These are phyloP conservation scores for Drechslerella coelobrocha DNA, from an alignment of 2,329 filamentous ascomycete genomes.

Conservation along the genomic window DNA sequence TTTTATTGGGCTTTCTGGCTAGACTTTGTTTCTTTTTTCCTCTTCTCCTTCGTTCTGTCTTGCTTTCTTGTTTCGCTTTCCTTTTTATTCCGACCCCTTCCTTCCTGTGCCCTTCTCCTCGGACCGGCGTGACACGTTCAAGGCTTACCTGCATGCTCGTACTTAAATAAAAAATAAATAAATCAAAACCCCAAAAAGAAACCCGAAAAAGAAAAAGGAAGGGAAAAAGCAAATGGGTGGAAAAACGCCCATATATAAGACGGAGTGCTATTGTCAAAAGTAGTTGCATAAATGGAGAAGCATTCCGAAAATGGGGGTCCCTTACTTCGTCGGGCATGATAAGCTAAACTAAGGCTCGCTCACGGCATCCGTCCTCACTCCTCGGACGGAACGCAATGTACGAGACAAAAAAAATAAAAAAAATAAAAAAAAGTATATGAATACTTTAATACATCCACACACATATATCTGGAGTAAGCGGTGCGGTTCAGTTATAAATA, in stretches of 20 bases:
- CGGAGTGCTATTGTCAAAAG: background rate
- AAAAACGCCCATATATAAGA: background rate
- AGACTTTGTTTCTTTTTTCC: background rate
- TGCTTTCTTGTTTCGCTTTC: background rate
- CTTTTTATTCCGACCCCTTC: background rate
- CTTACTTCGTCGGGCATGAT: constrained; percentile 9
- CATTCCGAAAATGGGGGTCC: constrained; percentile 17
- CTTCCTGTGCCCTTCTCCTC: no score
- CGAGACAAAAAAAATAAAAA: background rate
- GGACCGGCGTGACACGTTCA: constrained; percentile 1
- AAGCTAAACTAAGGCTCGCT: background rate
- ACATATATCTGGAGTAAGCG: no score
- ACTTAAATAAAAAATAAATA: no score
- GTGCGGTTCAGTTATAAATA: no score
- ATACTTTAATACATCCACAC: no score
- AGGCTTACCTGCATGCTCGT: no score
- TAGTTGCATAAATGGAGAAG: constrained; percentile 6
- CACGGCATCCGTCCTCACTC: background rate
- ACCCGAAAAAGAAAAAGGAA: no score
- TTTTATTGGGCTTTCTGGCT: background rate
- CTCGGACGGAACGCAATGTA: background rate
- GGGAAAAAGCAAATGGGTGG: no score
- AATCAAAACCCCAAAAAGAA: no score
- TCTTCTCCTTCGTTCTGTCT: background rate
- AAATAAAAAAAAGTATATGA: background rate